Base-by-base conservation (phyloP, 2,329 filamentous ascomycete genomes). In the Talaromyces rugulosus region DNA sequence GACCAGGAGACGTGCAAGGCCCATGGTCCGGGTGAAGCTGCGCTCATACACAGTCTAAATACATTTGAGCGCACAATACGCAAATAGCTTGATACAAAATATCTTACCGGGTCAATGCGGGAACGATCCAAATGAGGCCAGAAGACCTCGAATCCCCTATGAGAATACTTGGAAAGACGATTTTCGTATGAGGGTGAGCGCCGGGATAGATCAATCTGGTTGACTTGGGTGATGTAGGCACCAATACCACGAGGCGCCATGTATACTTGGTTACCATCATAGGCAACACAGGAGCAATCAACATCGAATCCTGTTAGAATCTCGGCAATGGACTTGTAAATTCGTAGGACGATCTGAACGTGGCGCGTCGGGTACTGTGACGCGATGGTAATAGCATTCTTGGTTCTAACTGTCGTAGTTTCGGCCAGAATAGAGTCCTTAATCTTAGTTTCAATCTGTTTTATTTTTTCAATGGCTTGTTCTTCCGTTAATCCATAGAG, bases 271-370 rank as follows among this genome's bases (percentile, higher is more conserved):
- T 84, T 83, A 40, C 92, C 92, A 72, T 95, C 87, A 67, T 90
- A 96, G 3, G 90, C 91, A 28, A 87, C 89, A 64, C 91, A 91
- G 0, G 90, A 89, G 71, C 89, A 92, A 71, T 95, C 91, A 56
- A 96, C 91, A 68, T 96, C 92, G 68, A 96, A 96, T 0, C 92
- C 92, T 3, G 91, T 92, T 28, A 96, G 81, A 40, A 96, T 93
- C 72, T 96, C 90, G 0, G 90, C 89, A 53, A 96, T 78, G 0
- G 88, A 92, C 70, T 91, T 91, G 79, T 96, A 96, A 42, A 95
- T 86, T 40, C 91, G 88, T 33, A 96, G 82, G 27, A 96, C 91
- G 68, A 96, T 92, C 81, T 94, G 90, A 3, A 96, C 83, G 71
- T 96, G 91, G 2, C 92, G 87, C 40, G 87, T 91, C 0, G 91